These are phyloP conservation scores for Acacia pycnantha DNA, from an alignment of 331 rosid genomes.

Conservation along the genomic window DNA sequence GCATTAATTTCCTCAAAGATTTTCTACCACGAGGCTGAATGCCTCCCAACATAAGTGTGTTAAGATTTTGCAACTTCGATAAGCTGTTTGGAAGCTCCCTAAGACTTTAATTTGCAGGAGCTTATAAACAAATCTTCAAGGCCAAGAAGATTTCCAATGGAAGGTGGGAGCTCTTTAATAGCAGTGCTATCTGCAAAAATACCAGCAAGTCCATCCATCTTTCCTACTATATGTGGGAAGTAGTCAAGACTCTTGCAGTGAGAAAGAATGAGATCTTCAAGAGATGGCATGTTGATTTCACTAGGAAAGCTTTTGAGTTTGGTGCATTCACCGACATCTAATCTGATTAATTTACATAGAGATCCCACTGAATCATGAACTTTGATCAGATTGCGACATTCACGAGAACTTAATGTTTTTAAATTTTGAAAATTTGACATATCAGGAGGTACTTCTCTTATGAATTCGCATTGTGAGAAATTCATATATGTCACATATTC, in stretches of 20 bases:
- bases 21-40: too few species aligned
- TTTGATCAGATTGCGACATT: too few species aligned
- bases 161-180: neutral
- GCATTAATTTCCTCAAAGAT: too few species aligned
- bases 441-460: neutral
- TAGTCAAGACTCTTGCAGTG: constrained; percentile 5
- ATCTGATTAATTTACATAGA: neutral
- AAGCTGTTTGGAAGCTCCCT: too few species aligned
- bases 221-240: constrained; percentile 12
- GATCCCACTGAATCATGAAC: too few species aligned
- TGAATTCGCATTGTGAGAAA: neutral
- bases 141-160: neutral
- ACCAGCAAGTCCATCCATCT: neutral
- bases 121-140: neutral
- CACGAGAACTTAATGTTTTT: too few species aligned
- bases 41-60: fast-evolving
- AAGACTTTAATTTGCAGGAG: neutral
- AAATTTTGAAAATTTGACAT: neutral
- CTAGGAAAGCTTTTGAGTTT: constrained; percentile 9
- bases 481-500: neutral
- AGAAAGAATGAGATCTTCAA: neutral
- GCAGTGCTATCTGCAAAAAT: neutral
- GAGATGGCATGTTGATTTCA: constrained; percentile 21
- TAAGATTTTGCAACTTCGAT: too few species aligned
- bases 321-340: neutral